Conservation (phyloP, 129 eudicot species). For the Centrapalus pauciflorus region DNA sequence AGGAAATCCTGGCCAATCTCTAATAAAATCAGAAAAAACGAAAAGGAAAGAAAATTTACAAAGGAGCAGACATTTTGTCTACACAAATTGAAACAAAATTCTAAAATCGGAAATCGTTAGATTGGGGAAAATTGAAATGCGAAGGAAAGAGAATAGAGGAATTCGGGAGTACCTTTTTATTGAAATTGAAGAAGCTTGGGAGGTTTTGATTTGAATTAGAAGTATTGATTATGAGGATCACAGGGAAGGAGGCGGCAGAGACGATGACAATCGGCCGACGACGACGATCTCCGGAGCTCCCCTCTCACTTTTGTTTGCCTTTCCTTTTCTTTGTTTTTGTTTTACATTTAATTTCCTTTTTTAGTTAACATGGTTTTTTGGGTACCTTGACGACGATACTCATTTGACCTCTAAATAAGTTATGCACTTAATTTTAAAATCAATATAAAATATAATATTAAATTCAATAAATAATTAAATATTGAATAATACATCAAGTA, state of each 20-base stretch:
- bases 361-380: too few relatives aligned
- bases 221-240: background rate
- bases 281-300: conserved; percentile 2
- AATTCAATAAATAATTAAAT: too few relatives aligned
- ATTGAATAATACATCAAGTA: too few relatives aligned
- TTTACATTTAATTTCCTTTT: too few relatives aligned
- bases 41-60: background rate
- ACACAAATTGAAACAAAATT: background rate
- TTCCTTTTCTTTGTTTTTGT: background rate
- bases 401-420: too few relatives aligned
- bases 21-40: background rate
- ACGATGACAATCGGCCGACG: background rate
- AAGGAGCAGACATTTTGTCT: background rate
- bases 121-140: background rate
- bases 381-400: background rate
- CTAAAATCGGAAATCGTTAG: too few relatives aligned
- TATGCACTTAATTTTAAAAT: too few relatives aligned
- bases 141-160: background rate
- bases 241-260: background rate
- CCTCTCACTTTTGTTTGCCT: background rate
- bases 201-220: too few relatives aligned
- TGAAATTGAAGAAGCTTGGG: conserved; percentile 1
- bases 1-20: conserved; percentile 20
- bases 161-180: conserved; percentile 24
- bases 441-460: too few relatives aligned